Base-by-base conservation (phyloP, 306 rosid species). In the Urtica urens region DNA sequence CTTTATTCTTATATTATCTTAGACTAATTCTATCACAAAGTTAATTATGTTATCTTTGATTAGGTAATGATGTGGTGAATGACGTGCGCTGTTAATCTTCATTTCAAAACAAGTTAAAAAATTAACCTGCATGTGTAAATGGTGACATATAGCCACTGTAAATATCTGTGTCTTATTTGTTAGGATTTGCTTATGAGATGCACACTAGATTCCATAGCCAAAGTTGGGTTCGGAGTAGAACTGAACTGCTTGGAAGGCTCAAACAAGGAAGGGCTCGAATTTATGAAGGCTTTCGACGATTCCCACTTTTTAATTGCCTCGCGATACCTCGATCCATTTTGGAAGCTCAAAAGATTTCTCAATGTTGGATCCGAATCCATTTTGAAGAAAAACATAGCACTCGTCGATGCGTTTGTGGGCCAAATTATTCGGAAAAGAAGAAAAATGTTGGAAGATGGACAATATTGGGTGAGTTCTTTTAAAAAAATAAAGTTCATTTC, bases 211-310 rank as follows among this genome's bases (percentile, higher is more conserved):
- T 76, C 95, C 8, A 86, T 81, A 58, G 73, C 73, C 82, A 72
- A 81, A 69, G 93, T 81, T 58, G 93, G 88, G 46, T 86, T 86
- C 60, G 95, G 95, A 49, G 69, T 77, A 10, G 88, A 86, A 17
- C 48, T 81, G 65, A 71, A 73, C 48, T 81, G 85, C 72, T 49
- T 78, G 38, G 93, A 76, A 49, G 78, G 74, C 21, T 62, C 83
- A 62, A 81, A 57, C 49, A 69, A 74, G 53, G 68, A 67, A 20
- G 83, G 79, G 38, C 50, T 1, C 30, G 77, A 54, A 3, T 86
- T 86, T 64, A 73, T 76, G 80, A 73, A 76, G 41, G 93, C 85
- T 20, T 81, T 81, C 37, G 95, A 86, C 57, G 87, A 86, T 3
- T 68, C 95, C 5, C 73, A 64, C 57, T 80, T 80, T 59, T 59